Percentiles rank a stretch among this genome's conserved stretches.
phyloP scores from a whole-genome alignment of 2,329 filamentous ascomycete genomes.

The Neonectria ditissima region DNA sequence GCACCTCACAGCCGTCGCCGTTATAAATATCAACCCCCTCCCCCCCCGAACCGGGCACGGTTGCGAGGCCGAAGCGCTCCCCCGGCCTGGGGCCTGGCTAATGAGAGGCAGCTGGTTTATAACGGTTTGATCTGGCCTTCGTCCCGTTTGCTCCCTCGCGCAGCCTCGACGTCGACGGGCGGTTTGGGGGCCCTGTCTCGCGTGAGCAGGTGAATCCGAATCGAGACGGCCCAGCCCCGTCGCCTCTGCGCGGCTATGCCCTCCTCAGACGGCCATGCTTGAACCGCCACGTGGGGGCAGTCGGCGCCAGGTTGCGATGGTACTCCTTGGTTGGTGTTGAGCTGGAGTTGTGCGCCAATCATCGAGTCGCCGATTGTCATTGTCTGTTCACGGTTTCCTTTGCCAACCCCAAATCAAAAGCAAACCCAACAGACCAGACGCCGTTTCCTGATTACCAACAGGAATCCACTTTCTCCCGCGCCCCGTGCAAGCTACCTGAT shows the following conservation, averaged over 20 bases:
- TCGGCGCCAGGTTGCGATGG: background rate
- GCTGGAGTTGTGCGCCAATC: background rate
- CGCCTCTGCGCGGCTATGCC: background rate
- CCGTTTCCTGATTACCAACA: constrained; percentile 38
- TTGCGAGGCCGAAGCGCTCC: background rate
- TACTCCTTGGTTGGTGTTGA: no score
- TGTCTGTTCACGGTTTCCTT: constrained; percentile 8
- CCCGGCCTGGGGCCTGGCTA: background rate
- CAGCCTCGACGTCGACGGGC: background rate
- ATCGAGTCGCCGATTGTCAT: background rate
- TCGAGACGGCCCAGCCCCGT: constrained; percentile 3
- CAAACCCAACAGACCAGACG: constrained; percentile 3
- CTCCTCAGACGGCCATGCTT: constrained; percentile 14
- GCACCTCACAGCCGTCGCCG: no score
- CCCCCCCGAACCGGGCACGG: background rate
- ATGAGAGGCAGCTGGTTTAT: background rate
- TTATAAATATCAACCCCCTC: background rate
- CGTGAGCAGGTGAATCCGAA: constrained; percentile 14
- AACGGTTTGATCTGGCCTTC: background rate
- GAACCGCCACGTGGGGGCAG: constrained; percentile 2
- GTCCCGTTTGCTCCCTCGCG: background rate
- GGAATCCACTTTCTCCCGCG: constrained; percentile 33
- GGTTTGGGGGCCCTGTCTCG: background rate
- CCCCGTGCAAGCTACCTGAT: background rate
- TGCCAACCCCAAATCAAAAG: constrained; percentile 6